A percentile compares a stretch with the other conserved stretches of the same genome.
Conservation (phyloP, 345 rosid genomes). For the Trapa incisa region DNA sequence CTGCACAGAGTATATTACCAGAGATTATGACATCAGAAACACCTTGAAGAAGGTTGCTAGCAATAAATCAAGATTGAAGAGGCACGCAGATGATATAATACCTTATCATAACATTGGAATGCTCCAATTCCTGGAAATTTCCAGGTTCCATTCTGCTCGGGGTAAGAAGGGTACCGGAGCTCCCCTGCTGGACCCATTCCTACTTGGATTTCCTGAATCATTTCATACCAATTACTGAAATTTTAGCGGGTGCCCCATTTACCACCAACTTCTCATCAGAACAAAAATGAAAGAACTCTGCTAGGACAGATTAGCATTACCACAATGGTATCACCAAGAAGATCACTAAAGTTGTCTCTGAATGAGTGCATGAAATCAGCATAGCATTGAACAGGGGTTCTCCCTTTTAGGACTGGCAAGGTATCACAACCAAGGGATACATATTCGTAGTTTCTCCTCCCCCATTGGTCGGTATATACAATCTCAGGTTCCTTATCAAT, state of each 20-base stretch:
- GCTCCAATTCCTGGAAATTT: slow-evolving; percentile 96
- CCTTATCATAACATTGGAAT: slow-evolving; percentile 95
- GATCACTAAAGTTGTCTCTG: slow-evolving; percentile 63
- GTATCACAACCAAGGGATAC: slow-evolving; percentile 86
- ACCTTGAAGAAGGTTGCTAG: not conserved
- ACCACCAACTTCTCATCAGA: not conserved
- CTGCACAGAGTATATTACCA: slow-evolving; percentile 24
- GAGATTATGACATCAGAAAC: not conserved
- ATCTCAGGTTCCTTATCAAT: slow-evolving; percentile 56
- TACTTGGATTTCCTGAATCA: slow-evolving; percentile 78
- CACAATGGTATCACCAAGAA: slow-evolving; percentile 85
- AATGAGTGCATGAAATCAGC: slow-evolving; percentile 89
- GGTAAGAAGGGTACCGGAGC: slow-evolving; percentile 86
- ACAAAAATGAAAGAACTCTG: not conserved
- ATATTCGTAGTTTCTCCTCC: slow-evolving; percentile 83
- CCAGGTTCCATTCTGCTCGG: slow-evolving; percentile 81
- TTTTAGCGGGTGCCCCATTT: not conserved
- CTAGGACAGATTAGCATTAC: slow-evolving; percentile 25
- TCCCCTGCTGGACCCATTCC: slow-evolving; percentile 99
- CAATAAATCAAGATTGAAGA: not conserved
- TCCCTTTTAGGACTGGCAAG: slow-evolving; percentile 73
- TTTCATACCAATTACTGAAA: not conserved
- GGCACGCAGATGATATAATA: not conserved
- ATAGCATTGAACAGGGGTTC: slow-evolving; percentile 89
- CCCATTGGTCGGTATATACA: slow-evolving; percentile 99